Evolutionary conservation across 805 yeast genomes (phyloP), one percentile per base, ranked within the genome.

Genomic region (Cyberlindnera mrakii): DNA sequence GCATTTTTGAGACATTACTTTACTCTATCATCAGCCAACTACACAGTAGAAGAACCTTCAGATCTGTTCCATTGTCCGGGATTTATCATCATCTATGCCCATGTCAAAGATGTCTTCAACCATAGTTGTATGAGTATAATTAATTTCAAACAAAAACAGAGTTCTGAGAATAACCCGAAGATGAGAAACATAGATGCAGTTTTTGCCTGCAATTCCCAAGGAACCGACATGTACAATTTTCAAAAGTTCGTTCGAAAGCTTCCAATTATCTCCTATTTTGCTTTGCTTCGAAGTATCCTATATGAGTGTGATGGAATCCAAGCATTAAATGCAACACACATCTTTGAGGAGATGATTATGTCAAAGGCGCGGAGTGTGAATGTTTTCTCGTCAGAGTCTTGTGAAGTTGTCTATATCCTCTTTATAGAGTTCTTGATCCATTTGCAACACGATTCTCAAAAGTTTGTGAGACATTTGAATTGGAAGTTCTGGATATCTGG

Each of bases 401-500:
- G 66, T 51, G 74, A 74, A 14, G 59, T 71, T 23, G 53, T 73
- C 30, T 59, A 74, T 37, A 71, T 66, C 44, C 53, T 72, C n/a
- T 48, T 54, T 4, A 39, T 47, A 1, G 51, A 63, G 61, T 64
- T 41, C 54, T 51, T 49, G 20, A 16, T 39, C 4, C 42, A 46
- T 15, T 36, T 47, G 9, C 51, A 48, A 20, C 42, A 48, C n/a
- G 47, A 44, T 30, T 39, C 46, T 1, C 47, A 49, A 23, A 37
- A 40, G 30, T 46, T 31, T 40, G 29, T 41, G 15, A 35, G 39
- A 32, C 40, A 41, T 8, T 62, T 85, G 19, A 76, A 83, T 63
- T 87, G 95, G 93, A 65, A 68, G 40, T 86, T 88, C 55, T 87
- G 96, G 96, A 59, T 82, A 6, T 67, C 71, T 42, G 80, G 84